Conservation (phyloP, 805 yeast genomes). For the Candida sithepensis region DNA sequence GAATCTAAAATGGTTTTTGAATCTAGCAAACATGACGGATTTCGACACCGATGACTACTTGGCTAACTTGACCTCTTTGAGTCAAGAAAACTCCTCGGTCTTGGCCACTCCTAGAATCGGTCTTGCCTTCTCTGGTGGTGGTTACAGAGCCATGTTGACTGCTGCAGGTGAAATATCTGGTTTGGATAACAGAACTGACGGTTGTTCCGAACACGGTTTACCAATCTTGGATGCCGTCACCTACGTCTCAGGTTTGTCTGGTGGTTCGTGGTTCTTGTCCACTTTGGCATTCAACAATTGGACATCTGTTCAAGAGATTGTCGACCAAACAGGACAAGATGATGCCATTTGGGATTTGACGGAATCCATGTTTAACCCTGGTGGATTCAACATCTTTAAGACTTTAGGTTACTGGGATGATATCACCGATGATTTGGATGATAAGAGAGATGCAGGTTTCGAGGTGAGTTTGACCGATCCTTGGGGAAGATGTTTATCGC, state of each 20-base stretch:
- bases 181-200: constrained; percentile 65
- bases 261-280: constrained; percentile 81
- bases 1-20: constrained; percentile 43
- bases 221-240: constrained; percentile 75
- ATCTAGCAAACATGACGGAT: constrained; percentile 43
- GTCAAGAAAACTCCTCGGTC: constrained; percentile 33
- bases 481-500: constrained; percentile 76
- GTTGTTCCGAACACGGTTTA: constrained; percentile 49
- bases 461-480: constrained; percentile 66
- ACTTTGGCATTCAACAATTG: constrained; percentile 67
- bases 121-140: constrained; percentile 78
- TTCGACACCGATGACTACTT: constrained; percentile 44
- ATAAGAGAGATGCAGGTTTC: constrained; percentile 61
- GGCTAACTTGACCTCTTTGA: constrained; percentile 23
- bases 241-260: constrained; percentile 75
- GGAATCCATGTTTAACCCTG: constrained; percentile 56
- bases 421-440: constrained; percentile 48
- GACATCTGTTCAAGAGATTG: constrained; percentile 63
- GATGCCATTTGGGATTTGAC: constrained; percentile 66
- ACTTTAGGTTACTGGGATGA: constrained; percentile 52
- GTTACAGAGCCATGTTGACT: constrained; percentile 80
- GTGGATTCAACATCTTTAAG: constrained; percentile 54
- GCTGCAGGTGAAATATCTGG: constrained; percentile 87
- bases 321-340: constrained; percentile 35
- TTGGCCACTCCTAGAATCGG: constrained; percentile 41